Evolutionary conservation across 345 rosid species (phyloP), one percentile per base, ranked within the genome.

Genomic region (Populus davidiana): DNA sequence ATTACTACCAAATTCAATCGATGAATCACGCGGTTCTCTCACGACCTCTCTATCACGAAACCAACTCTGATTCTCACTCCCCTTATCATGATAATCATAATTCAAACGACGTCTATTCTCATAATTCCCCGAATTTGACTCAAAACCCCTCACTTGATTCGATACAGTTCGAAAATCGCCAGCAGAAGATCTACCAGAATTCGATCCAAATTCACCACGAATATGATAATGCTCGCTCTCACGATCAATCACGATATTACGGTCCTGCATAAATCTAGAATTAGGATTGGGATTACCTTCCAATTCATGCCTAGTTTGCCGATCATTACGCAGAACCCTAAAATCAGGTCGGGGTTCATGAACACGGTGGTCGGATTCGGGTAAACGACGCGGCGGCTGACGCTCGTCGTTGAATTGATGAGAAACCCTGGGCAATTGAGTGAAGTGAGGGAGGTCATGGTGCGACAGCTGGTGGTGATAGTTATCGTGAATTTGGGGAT

Each of bases 191-290:
- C 90, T 83, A 80, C 72, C 88, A 14, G 90, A 73, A 75, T 78
- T 80, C 10, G 78, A 36, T 66, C 75, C 85, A 43, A 83, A 78
- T 70, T 74, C 85, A 80, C 72, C 75, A 67, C 82, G 84, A 31
- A 78, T 81, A 68, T 77, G 76, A 71, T 63, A 27, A 36, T 52
- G 49, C 33, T 44, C 74, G n/a, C 84, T 86, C 74, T 39, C 29
- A 49, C 67, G 61, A 16, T 66, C 72, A 79, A 71, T 67, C 74
- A 38, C 69, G 5, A 62, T 9, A 50, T 33, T 67, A 18, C 76
- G 70, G 52, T 86, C 89, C 78, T 80, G 90, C 38, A 88, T 79
- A 80, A 87, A 70, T 90, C 92, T 88, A 83, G 87, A 80, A 76
- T 41, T 39, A 38, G 39, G 25, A 35, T 36, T 21, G 1, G 47